Evolutionary conservation across 257 asterid species (phyloP).

Genomic region (Solanum stenotomum): DNA sequence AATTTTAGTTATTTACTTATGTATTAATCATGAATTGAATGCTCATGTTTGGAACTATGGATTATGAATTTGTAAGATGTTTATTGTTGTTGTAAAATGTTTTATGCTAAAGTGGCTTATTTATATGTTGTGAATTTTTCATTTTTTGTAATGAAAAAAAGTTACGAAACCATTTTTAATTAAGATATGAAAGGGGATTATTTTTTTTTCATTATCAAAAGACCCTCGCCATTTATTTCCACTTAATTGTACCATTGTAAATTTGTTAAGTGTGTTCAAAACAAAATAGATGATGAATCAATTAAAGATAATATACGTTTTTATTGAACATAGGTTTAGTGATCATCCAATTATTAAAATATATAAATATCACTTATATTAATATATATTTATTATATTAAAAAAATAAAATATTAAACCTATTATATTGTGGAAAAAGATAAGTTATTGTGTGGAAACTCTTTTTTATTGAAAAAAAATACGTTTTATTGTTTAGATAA

Average conservation of each 20-base stretch:
- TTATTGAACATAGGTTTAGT: background rate
- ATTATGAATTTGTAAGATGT: background rate
- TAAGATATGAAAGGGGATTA: background rate
- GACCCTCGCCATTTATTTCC: too few species aligned
- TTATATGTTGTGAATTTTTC: background rate
- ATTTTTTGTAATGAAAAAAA: fast-evolving
- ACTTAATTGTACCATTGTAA: too few species aligned
- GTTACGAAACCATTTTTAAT: background rate
- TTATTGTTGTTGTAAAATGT: background rate
- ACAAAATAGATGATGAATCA: too few species aligned
- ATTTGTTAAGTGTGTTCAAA: too few species aligned
- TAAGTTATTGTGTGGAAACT: too few species aligned
- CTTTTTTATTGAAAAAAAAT: too few species aligned
- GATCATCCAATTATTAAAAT: background rate
- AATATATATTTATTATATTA: too few species aligned
- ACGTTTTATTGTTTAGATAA: too few species aligned
- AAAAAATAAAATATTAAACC: too few species aligned
- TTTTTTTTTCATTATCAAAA: background rate
- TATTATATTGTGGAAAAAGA: too few species aligned
- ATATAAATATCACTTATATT: too few species aligned
- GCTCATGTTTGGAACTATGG: background rate
- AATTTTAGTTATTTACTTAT: background rate
- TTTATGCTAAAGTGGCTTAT: background rate
- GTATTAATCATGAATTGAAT: background rate
- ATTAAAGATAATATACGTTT: background rate